Evolutionary conservation across 192 early-diverging fungal genomes (phyloP).

Genomic region (Helicostylum pulchrum): DNA sequence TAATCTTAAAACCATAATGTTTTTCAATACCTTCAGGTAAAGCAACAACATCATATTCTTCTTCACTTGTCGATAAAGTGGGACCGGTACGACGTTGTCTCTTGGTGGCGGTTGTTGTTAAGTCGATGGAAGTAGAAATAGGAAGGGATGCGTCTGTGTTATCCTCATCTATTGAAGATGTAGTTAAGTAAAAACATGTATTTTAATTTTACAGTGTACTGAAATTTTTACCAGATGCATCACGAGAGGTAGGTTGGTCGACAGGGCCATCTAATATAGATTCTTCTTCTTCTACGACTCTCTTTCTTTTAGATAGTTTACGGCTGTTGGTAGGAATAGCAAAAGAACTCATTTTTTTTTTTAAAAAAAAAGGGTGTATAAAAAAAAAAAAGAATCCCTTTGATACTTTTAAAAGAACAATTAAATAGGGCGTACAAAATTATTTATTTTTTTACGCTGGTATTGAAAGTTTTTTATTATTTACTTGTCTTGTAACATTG

Average conservation of each 20-base stretch:
- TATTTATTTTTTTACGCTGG: too few relatives aligned
- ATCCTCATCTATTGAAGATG: constrained; percentile 14
- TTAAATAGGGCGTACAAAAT: too few relatives aligned
- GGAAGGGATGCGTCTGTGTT: constrained; percentile 7
- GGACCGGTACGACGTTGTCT: constrained; percentile 6
- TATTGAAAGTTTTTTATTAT: too few relatives aligned
- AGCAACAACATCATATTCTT: constrained; percentile 1
- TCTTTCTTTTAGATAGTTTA: constrained; percentile 3
- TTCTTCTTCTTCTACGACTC: not conserved
- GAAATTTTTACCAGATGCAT: constrained; percentile 11
- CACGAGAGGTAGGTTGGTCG: constrained; percentile 16
- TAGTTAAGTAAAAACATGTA: too few relatives aligned
- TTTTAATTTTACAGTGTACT: not conserved
- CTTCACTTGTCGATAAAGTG: constrained; percentile 14
- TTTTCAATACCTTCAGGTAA: constrained; percentile 16
- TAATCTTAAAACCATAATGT: constrained; percentile 19
- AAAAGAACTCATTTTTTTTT: constrained; percentile 1
- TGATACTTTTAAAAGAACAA: too few relatives aligned
- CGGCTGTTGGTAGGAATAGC: not conserved
- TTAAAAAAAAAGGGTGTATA: too few relatives aligned
- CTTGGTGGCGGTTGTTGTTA: not conserved
- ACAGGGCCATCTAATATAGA: not conserved
- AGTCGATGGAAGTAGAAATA: not conserved
- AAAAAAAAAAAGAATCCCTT: too few relatives aligned
- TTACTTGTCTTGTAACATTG: too few relatives aligned